Evolutionary conservation across 2,329 filamentous ascomycete genomes (phyloP), one percentile per base, ranked within the genome.

Genomic region (Colletotrichum australisinense): DNA sequence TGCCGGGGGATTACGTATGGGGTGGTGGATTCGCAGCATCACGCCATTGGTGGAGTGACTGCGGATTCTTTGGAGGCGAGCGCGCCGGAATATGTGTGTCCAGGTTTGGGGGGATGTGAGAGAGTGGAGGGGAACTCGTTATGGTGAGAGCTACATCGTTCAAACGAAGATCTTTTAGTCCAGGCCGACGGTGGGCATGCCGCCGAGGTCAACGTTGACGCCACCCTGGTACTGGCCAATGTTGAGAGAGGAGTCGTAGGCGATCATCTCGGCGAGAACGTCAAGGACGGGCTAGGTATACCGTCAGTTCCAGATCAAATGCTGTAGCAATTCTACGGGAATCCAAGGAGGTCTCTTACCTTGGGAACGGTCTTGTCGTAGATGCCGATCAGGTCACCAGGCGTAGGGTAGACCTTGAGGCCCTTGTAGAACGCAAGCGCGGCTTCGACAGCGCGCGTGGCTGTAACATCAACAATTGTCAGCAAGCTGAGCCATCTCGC

Each of bases 281-380:
- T 99, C 96, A 78, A 99, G 92, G 79, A 98, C 94, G 75, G 95
- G 92, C 93, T 97, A 76, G 46, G 22, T n/a, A 14, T 26, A n/a
- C 35, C 7, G 74, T 81, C 73, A 81, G 78, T 58, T 14, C 49
- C 30, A 24, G 49, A 12, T 24, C 46, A 1, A 16, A 42, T 16
- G 19, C 32, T 56, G 56, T 11, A 19, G 19, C 32, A 22, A 38
- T 14, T 14, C 22, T 19, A 5, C 32, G 42, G 8, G 14, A 4
- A 12, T 35, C 4, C 19, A 11, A n/a, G 24, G 2, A 55, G 42
- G 32, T 12, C 22, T 62, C 79, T 75, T 78, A 95, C 95, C 93
- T 98, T 98, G 78, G 96, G 93, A 58, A 98, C 95, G 38, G 97
- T 98, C 91, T 97, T 98, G 85, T 99, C 97, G 85, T 99, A 99